Conservation (phyloP, 2,329 filamentous ascomycete species). For the Hypoxylon rubiginosum region DNA sequence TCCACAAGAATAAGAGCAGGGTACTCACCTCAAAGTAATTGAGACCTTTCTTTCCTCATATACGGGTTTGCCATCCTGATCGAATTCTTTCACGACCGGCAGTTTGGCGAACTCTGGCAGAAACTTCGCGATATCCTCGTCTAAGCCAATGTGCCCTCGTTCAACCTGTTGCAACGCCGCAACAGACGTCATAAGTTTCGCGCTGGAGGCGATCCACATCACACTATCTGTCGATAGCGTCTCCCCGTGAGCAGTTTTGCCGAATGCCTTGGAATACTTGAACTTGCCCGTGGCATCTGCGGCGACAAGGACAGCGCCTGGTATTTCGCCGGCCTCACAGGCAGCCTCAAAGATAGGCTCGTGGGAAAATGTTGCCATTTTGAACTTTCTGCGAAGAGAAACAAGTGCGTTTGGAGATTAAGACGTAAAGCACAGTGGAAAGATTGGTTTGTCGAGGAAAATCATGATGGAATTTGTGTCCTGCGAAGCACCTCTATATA, state of each 20-base stretch:
- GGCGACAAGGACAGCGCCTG: slow-evolving; percentile 25
- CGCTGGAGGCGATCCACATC: slow-evolving; percentile 37
- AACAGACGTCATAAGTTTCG: slow-evolving; percentile 37
- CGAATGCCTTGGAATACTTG: slow-evolving; percentile 31
- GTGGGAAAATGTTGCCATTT: slow-evolving; percentile 28
- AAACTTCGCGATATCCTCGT: slow-evolving; percentile 27
- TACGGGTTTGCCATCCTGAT: slow-evolving; percentile 27
- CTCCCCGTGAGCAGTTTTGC: slow-evolving; percentile 32
- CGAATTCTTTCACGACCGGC: slow-evolving; percentile 26
- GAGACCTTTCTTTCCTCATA: slow-evolving; percentile 18
- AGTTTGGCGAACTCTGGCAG: slow-evolving; percentile 29
- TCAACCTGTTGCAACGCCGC: slow-evolving; percentile 37
- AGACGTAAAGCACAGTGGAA: neutral
- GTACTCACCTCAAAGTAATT: slow-evolving; percentile 31
- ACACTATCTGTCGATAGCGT: slow-evolving; percentile 28
- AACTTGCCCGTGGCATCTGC: slow-evolving; percentile 34
- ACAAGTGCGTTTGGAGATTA: neutral
- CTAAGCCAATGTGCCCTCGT: slow-evolving; percentile 31
- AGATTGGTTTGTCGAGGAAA: neutral
- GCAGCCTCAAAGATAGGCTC: slow-evolving; percentile 30
- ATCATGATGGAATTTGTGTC: slow-evolving; percentile 1
- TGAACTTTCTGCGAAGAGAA: neutral
- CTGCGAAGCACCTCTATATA: slow-evolving; percentile 1
- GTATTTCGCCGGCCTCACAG: slow-evolving; percentile 25
- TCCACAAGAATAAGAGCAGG: neutral